These are phyloP conservation scores for Melanomma pulvis-pyrius DNA, from an alignment of 495 filamentous ascomycete genomes.

Conservation along the genomic window DNA sequence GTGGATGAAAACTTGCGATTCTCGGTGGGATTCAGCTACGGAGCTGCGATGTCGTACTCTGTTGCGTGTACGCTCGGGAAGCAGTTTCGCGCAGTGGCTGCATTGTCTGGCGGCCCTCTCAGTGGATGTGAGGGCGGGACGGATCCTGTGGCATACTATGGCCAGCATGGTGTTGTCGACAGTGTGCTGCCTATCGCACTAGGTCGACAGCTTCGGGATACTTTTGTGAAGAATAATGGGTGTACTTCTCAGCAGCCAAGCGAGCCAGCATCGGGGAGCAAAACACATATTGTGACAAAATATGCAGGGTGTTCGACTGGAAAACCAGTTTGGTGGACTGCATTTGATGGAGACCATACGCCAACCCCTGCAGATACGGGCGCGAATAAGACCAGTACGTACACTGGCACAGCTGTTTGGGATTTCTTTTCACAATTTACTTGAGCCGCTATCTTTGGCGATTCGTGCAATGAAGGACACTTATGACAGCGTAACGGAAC, in stretches of 20 bases:
- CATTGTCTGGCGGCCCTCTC: constrained; percentile 49
- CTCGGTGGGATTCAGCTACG: constrained; percentile 55
- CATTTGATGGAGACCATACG: constrained; percentile 23
- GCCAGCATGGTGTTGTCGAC: constrained; percentile 50
- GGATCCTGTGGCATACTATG: constrained; percentile 51
- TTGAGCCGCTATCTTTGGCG: no score
- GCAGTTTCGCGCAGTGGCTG: constrained; percentile 51
- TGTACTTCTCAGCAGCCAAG: constrained; percentile 33
- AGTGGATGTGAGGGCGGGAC: constrained; percentile 49
- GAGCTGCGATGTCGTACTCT: constrained; percentile 54
- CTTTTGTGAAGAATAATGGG: constrained; percentile 49
- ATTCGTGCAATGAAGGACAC: no score
- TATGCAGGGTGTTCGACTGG: constrained; percentile 39
- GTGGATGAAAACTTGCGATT: constrained; percentile 51
- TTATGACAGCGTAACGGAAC: no score
- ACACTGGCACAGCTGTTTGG: constrained; percentile 45
- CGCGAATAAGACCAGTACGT: constrained; percentile 29
- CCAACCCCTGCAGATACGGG: constrained; percentile 2
- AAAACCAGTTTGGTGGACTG: constrained; percentile 42
- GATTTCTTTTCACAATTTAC: constrained; percentile 43
- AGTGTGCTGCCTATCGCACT: constrained; percentile 45
- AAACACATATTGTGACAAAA: constrained; percentile 41
- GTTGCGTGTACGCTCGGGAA: constrained; percentile 51
- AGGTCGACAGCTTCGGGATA: constrained; percentile 47
- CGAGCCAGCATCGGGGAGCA: constrained; percentile 42